A percentile compares a stretch with the other conserved stretches of the same genome.
Conservation (phyloP, 805 yeast genomes). For the Ogataea paraovalis region DNA sequence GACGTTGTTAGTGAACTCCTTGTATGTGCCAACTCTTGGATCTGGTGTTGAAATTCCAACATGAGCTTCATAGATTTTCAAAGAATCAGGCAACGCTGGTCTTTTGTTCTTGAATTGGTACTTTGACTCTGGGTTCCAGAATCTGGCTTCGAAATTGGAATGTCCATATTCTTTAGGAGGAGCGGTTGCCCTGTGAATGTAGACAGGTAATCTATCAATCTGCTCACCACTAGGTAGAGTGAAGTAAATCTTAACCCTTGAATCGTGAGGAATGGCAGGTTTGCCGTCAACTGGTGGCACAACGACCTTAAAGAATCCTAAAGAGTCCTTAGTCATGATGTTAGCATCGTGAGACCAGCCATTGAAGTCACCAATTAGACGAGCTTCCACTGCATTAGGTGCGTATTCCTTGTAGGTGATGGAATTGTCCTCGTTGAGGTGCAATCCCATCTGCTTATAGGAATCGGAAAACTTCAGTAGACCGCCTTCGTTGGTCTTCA, state of each 20-base stretch:
- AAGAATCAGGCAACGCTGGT: conserved; percentile 52
- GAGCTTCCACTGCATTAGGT: conserved; percentile 76
- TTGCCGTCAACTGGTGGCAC: conserved; percentile 54
- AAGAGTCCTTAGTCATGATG: conserved; percentile 56
- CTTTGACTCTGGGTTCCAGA: conserved; percentile 73
- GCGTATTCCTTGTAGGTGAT: conserved; percentile 80
- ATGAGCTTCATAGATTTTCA: conserved; percentile 91
- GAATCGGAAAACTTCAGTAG: conserved; percentile 70
- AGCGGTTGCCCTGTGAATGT: conserved; percentile 80
- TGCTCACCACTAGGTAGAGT: conserved; percentile 62
- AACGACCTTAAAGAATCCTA: conserved; percentile 63
- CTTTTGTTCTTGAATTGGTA: conserved; percentile 62
- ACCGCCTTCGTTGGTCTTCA: conserved; percentile 61
- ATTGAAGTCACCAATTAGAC: conserved; percentile 90
- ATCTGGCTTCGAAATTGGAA: conserved; percentile 74
- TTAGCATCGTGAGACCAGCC: conserved; percentile 64
- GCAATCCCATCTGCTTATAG: conserved; percentile 74
- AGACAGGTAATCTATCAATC: conserved; percentile 82
- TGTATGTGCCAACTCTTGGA: conserved; percentile 78
- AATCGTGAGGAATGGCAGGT: conserved; percentile 75
- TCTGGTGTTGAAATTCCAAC: conserved; percentile 92
- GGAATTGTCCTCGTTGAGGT: conserved; percentile 52
- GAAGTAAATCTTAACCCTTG: conserved; percentile 70
- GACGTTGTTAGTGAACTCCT: conserved; percentile 74
- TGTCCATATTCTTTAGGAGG: conserved; percentile 49